Conservation (phyloP, 2,329 filamentous ascomycete genomes). For the Chaetothyriales sp. region DNA sequence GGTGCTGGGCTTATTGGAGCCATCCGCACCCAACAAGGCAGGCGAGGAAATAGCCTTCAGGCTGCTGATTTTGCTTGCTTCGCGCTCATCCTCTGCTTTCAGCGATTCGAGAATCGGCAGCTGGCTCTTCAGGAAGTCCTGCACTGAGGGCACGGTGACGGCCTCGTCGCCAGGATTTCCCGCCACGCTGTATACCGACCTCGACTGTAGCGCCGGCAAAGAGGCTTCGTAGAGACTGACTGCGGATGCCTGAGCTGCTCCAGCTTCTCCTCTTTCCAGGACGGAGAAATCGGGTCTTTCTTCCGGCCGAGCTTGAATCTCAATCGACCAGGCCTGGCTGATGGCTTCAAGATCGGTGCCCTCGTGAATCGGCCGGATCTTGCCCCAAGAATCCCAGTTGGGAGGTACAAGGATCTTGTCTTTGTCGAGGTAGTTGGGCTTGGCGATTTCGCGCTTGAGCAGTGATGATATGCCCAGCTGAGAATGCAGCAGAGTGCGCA, state of each 20-base stretch:
- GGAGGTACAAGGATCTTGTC: constrained; percentile 89
- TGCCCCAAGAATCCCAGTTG: constrained; percentile 98
- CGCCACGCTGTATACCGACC: neutral
- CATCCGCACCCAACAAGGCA: neutral
- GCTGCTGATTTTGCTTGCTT: constrained; percentile 11
- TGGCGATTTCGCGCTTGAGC: constrained; percentile 61
- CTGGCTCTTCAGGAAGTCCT: constrained; percentile 62
- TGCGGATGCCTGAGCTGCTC: constrained; percentile 12
- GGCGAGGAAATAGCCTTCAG: neutral
- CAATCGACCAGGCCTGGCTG: constrained; percentile 71
- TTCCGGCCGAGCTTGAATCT: constrained; percentile 47
- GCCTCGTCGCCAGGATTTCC: constrained; percentile 37
- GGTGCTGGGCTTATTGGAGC: constrained; percentile 10
- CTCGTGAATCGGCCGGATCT: constrained; percentile 81
- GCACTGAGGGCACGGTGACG: constrained; percentile 44
- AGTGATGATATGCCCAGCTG: constrained; percentile 75
- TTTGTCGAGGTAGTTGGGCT: constrained; percentile 81
- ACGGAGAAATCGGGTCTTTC: constrained; percentile 17
- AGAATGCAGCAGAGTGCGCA: constrained; percentile 69
- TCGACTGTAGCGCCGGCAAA: constrained; percentile 2
- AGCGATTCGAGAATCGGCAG: constrained; percentile 57
- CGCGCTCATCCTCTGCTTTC: constrained; percentile 39
- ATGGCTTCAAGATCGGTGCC: constrained; percentile 82
- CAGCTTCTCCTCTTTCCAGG: constrained; percentile 19
- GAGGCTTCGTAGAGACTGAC: constrained; percentile 11